Conservation (phyloP, 2,329 filamentous ascomycete genomes). For the Trichoderma asperellum region DNA sequence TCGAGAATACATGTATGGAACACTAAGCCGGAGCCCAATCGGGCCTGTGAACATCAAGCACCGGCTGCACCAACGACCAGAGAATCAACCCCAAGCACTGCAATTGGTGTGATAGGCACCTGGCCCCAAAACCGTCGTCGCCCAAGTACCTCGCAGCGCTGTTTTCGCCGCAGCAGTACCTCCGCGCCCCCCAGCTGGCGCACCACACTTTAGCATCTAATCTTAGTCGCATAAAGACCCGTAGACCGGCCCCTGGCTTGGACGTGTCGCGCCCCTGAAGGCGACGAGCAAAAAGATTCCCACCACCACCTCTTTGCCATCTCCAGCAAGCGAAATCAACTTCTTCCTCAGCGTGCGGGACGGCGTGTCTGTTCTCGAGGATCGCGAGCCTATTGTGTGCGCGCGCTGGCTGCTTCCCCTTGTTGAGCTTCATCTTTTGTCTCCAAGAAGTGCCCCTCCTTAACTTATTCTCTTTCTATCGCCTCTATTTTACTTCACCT, state of each 20-base stretch:
- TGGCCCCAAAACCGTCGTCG: not conserved
- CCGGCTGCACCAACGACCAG: slow-evolving; percentile 10
- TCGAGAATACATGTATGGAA: not conserved
- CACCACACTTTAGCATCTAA: slow-evolving; percentile 27
- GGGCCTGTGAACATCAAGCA: slow-evolving; percentile 10
- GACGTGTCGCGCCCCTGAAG: slow-evolving; percentile 24
- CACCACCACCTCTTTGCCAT: slow-evolving; percentile 17
- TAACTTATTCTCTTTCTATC: slow-evolving; percentile 12
- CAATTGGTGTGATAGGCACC: not conserved
- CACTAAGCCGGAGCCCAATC: not conserved
- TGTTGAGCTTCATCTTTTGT: slow-evolving; percentile 14
- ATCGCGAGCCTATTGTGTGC: slow-evolving; percentile 22
- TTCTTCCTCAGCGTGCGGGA: slow-evolving; percentile 20
- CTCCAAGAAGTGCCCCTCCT: slow-evolving; percentile 25
- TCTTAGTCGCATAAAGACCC: slow-evolving; percentile 29
- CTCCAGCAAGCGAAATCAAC: slow-evolving; percentile 26
- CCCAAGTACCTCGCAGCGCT: slow-evolving; percentile 6
- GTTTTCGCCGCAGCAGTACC: not conserved
- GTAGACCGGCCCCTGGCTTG: slow-evolving; percentile 22
- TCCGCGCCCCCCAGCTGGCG: slow-evolving; percentile 7
- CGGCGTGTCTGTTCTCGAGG: slow-evolving; percentile 11
- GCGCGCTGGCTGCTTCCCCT: slow-evolving; percentile 24
- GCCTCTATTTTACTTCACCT: slow-evolving; percentile 22
- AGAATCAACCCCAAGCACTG: slow-evolving; percentile 12
- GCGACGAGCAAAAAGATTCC: slow-evolving; percentile 24